Conservation (phyloP, 805 yeast genomes). For the Candida xiaguanensis region DNA sequence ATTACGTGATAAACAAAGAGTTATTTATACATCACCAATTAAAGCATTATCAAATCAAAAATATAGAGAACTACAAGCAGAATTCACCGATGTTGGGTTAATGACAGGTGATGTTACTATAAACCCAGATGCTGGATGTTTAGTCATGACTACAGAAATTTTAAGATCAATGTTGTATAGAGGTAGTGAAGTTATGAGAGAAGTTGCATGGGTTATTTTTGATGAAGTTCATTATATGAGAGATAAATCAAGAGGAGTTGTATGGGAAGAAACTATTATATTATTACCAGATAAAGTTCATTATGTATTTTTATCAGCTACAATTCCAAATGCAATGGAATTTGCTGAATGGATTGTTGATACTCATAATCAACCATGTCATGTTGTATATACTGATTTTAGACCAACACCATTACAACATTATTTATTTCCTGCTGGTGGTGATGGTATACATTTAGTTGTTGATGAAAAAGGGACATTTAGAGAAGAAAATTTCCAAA, state of each 20-base stretch:
- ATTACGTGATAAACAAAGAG: conserved; percentile 86
- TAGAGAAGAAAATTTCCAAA: conserved; percentile 96
- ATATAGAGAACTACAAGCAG: conserved; percentile 86
- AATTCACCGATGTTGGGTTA: conserved; percentile 94
- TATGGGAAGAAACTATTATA: conserved; percentile 98
- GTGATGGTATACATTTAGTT: conserved; percentile 95
- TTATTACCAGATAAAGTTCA: conserved; percentile 94
- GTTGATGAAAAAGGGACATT: conserved; percentile 96
- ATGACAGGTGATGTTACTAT: conserved; percentile 99
- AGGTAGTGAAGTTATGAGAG: conserved; percentile 97
- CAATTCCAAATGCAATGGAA: conserved; percentile 97
- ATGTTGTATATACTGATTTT: conserved; percentile 96
- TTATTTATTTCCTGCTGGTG: conserved; percentile 96
- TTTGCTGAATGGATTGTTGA: conserved; percentile 98
- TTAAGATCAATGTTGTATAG: conserved; percentile 92
- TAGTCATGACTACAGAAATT: conserved; percentile 99
- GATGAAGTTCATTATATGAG: conserved; percentile 99
- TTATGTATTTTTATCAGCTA: conserved; percentile 90
- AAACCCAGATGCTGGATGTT: conserved; percentile 96
- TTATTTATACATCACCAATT: conserved; percentile 92
- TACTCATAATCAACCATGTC: conserved; percentile 94
- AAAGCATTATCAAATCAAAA: conserved; percentile 94
- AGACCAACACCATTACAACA: conserved; percentile 99
- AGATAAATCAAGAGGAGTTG: conserved; percentile 97
- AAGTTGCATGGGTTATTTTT: conserved; percentile 97